Evolutionary conservation across 2,329 filamentous ascomycete species (phyloP).

Genomic region (Calonectria crousiana): DNA sequence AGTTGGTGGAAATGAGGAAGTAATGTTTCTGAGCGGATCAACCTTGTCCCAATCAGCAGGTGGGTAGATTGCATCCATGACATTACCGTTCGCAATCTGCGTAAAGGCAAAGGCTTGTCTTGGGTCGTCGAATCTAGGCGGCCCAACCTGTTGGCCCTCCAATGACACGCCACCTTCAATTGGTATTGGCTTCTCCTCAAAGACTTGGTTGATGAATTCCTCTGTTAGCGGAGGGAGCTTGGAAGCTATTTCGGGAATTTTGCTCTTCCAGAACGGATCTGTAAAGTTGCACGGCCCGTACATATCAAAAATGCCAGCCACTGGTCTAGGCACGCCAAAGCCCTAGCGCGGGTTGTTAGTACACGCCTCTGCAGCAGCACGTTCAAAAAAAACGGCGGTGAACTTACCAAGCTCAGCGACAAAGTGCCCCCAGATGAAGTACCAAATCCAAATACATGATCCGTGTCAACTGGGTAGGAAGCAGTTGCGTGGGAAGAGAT

Average conservation of each 20-base stretch:
- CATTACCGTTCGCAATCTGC: constrained; percentile 54
- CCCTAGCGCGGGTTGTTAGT: constrained; percentile 42
- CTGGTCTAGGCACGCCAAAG: constrained; percentile 50
- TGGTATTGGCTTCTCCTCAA: constrained; percentile 51
- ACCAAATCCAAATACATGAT: constrained; percentile 51
- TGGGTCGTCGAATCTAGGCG: constrained; percentile 51
- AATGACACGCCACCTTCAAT: constrained; percentile 54
- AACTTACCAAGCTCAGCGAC: constrained; percentile 50
- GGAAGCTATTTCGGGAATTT: constrained; percentile 46
- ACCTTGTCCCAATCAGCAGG: constrained; percentile 42
- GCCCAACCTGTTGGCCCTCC: constrained; percentile 52
- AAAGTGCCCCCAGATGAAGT: constrained; percentile 52
- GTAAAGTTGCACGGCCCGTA: constrained; percentile 57
- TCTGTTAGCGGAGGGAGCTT: constrained; percentile 43
- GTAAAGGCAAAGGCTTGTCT: constrained; percentile 55
- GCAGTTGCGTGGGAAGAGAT: constrained; percentile 22
- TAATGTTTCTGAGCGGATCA: constrained; percentile 51
- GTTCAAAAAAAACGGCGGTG: neutral
- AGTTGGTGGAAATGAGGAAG: constrained; percentile 48
- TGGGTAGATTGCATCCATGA: constrained; percentile 49
- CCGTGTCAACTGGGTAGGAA: constrained; percentile 39
- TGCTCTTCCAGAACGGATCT: constrained; percentile 51
- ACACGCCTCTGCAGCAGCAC: neutral
- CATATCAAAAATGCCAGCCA: constrained; percentile 54
- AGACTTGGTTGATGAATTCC: constrained; percentile 51